Base-by-base conservation (phyloP, 2,329 filamentous ascomycete species). In the Exophiala sideris region DNA sequence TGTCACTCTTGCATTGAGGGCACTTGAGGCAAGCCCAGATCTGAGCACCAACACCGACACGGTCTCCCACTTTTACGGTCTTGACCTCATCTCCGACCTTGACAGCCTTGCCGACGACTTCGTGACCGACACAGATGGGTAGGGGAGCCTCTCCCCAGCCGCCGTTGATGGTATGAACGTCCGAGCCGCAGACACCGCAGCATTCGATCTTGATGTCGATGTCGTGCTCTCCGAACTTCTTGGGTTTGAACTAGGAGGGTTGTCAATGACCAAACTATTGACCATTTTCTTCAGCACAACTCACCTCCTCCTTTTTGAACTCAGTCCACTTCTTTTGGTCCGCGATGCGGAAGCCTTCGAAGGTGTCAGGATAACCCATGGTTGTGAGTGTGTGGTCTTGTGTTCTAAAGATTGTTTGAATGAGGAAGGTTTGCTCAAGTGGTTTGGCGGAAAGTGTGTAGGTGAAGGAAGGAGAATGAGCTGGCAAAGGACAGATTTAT, bases 161-260 rank as follows among this genome's bases (percentile, higher is more conserved):
- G 58, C 84, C 84, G 65, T 71, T 83, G 67, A 89, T 79, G 56
- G 83, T 88, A 73, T 88, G 86, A 45, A 87, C 76, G 66, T 90
- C 86, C 62, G 82, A 86, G 62, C 85, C 83, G 69, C 87, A 90
- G 49, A 90, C 79, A 66, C 89, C 88, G 67, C 88, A 92, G 68
- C 82, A 85, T 62, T 91, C 85, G 65, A 96, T 86, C 77, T 91
- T 87, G 73, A 96, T 83, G 69, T 95, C 90, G 65, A 96, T 83
- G 68, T 96, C 90, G 71, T 89, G 81, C 69, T 91, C 88, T 61
- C 86, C 89, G 69, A 95, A 95, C 14, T 88, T 87, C 76, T 95
- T 94, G 54, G 91, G 84, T 64, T 85, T 81, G 76, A 89, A 90
- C 76, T 91, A 35, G 24, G n/a, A n/a, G 34, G 7, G 29, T 32